Evolutionary conservation across 257 asterid species (phyloP), one percentile per base, ranked within the genome.

Genomic region (Lycium barbarum): DNA sequence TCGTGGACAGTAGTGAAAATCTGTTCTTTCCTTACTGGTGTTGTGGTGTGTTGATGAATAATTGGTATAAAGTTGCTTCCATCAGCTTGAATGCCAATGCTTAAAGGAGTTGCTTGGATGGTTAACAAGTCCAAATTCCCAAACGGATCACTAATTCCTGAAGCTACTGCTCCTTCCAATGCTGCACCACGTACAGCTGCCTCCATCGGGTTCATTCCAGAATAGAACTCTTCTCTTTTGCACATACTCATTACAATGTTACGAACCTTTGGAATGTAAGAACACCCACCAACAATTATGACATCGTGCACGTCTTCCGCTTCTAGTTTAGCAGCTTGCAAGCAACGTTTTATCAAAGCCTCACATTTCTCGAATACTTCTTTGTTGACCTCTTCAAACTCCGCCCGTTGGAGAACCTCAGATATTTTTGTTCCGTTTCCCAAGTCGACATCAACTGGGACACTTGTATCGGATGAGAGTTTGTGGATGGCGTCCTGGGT

Each of bases 101-200:
- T 90, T 78, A 86, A 86, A 8, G 98, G 93, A 59, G 97, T 92
- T 65, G 89, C 95, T 87, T 95, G 98, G 20, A 93, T 92, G 2
- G 95, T 93, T 82, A 93, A 81, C 40, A 95, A 92, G 88, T 95
- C 98, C 79, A 95, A 88, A 87, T 89, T 88, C 55, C 98, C 98
- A 20, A 91, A 93, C 11, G 98, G 95, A 63, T 95, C 98, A 9
- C 87, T 92, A 9, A 91, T 88, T 80, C 98, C 98, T 2, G 96
- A 93, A 40, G 98, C 95, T 26, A 93, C 91, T 0, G 98, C 98
- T 1, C 98, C 98, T 90, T 93, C 98, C 67, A 95, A 84, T 5
- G 98, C 98, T 11, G 98, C 98, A 74, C 98, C 98, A 2, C 92
- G 88, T 26, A 95, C 98, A 13, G 98, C 98, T 66, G 96, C 98